Conservation (phyloP, 2,329 filamentous ascomycete genomes). For the Thermothelomyces thermophilus region DNA sequence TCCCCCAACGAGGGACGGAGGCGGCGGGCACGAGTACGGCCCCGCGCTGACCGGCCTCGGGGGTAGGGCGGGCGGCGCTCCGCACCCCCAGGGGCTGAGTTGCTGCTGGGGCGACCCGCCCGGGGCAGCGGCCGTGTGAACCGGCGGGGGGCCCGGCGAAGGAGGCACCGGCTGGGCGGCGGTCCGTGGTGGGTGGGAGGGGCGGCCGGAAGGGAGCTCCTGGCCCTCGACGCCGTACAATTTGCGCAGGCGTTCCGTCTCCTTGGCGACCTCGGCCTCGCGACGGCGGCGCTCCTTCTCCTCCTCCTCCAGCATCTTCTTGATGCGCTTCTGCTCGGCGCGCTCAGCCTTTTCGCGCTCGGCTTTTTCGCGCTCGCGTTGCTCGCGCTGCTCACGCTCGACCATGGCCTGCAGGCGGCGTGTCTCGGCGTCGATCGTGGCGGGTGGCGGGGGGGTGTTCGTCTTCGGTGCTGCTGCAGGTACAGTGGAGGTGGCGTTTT, state of each 20-base stretch:
- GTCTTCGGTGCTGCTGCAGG: constrained; percentile 40
- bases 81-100: constrained; percentile 18
- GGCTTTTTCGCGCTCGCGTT: constrained; percentile 46
- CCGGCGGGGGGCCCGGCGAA: not conserved
- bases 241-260: constrained; percentile 72
- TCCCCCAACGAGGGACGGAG: constrained; percentile 6
- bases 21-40: constrained; percentile 25
- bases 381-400: constrained; percentile 44
- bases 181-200: constrained; percentile 8
- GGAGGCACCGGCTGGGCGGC: not conserved
- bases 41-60: constrained; percentile 44
- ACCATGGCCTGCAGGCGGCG: constrained; percentile 58
- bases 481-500: constrained; percentile 35
- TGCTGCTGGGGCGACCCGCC: constrained; percentile 11
- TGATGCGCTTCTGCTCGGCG: constrained; percentile 51
- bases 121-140: not conserved
- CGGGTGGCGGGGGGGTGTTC: constrained; percentile 34
- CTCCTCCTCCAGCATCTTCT: constrained; percentile 61
- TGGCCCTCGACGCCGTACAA: constrained; percentile 57
- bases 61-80: constrained; percentile 28
- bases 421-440: constrained; percentile 66
- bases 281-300: constrained; percentile 51
- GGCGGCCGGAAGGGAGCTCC: constrained; percentile 28
- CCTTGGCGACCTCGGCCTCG: constrained; percentile 60
- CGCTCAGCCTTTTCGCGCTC: constrained; percentile 46